phyloP scores from a whole-genome alignment of 768 basidiomycete genomes.

The Leccinum rimulosum region DNA sequence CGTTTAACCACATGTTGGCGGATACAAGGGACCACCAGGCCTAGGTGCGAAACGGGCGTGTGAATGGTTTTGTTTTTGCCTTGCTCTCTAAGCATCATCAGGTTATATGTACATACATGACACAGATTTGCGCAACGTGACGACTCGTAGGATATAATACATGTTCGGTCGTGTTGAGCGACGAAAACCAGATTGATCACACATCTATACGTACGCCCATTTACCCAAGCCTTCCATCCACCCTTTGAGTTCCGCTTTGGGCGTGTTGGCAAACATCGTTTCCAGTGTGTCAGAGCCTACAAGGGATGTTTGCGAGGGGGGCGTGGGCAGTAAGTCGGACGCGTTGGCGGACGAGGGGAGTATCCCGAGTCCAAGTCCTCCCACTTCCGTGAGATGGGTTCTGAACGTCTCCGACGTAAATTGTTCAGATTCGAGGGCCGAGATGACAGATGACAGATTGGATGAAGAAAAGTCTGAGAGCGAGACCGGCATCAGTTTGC shows the following conservation, averaged over 20 bases:
- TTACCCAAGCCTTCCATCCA: slow-evolving; percentile 39
- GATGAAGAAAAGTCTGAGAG: slow-evolving; percentile 65
- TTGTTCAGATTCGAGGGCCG: slow-evolving; percentile 41
- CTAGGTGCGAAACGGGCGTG: too few relatives aligned
- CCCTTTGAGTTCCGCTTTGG: slow-evolving; percentile 26
- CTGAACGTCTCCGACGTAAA: slow-evolving; percentile 36
- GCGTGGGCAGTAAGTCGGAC: slow-evolving; percentile 25
- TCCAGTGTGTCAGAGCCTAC: slow-evolving; percentile 11
- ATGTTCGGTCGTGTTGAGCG: slow-evolving; percentile 1
- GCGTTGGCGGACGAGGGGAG: slow-evolving; percentile 49
- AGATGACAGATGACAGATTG: slow-evolving; percentile 55
- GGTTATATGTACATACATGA: too few relatives aligned
- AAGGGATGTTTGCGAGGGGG: slow-evolving; percentile 15
- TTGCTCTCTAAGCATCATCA: background rate
- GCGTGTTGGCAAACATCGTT: slow-evolving; percentile 27
- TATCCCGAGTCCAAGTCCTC: slow-evolving; percentile 90
- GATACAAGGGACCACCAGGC: too few relatives aligned
- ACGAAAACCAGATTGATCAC: background rate
- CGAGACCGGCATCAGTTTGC: background rate
- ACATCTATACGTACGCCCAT: slow-evolving; percentile 39
- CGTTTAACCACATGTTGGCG: too few relatives aligned
- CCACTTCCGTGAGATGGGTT: slow-evolving; percentile 85
- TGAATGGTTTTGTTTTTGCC: background rate
- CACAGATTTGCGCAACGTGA: too few relatives aligned
- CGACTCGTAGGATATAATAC: background rate